Base-by-base conservation (phyloP, 495 filamentous ascomycete genomes). In the Polyplosphaeria fusca region DNA sequence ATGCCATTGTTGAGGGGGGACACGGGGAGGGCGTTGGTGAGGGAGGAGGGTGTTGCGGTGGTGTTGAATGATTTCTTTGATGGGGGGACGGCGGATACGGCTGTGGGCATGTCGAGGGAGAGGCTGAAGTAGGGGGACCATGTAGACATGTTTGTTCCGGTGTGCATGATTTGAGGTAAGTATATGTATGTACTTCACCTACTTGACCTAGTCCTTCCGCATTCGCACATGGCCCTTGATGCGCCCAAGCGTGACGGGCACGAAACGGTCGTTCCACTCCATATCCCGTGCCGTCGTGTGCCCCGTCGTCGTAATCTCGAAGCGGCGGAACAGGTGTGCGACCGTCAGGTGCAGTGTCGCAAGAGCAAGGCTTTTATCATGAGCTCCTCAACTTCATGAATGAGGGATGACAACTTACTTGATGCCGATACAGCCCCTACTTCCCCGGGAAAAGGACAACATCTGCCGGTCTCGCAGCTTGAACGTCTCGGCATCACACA, bases 11-110 rank as follows among this genome's bases (percentile, higher is more conserved):
- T 76, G 47, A 52, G 67, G 41, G 70, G 68, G 25, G 75, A 80
- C 52, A 68, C 67, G 16, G 53, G 73, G 30, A 48, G 59, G 23
- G 65, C 52, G 18, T 69, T 77, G 51, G 63, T 58, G 18, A 64
- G 58, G 18, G 72, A 75, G 20, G 53, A 71, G 39, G 61, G 56
- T 35, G 35, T 75, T 4, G 71, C 79, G 9, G 75, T 78, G 9
- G 52, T 77, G 24, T 76, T 80, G 77, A 80, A 82, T 66, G 79
- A 80, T 53, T 80, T 78, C 47, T 70, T 82, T 44, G 79, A 80
- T 60, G 78, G 78, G 4, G 77, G 67, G 27, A 82, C 78, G 16
- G 72, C 71, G 4, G 76, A 80, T 69, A 71, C 76, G 4, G 71
- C 70, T 1, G 64, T 79, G 53, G 66, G 71, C 54, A 61, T 78